Evolutionary conservation across 768 basidiomycete genomes (phyloP).

Genomic region (Termitomyces eurrhizus): DNA sequence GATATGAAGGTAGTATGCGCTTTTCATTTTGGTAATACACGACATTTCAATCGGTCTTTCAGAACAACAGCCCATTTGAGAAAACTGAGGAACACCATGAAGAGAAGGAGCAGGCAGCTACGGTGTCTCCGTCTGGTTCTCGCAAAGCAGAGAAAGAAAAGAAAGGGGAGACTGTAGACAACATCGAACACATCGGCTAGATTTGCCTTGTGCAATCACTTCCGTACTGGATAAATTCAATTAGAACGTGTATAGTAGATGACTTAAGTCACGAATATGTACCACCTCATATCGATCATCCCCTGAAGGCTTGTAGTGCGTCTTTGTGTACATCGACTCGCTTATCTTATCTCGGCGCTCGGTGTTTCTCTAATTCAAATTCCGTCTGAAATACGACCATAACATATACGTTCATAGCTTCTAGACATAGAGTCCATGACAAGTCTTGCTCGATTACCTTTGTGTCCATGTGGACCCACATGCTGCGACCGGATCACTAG

Average conservation of each 20-base stretch:
- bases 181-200: neutral
- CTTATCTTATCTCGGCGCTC: no score
- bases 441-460: neutral
- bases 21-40: no score
- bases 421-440: neutral
- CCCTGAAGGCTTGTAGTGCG: neutral
- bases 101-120: slow-evolving; percentile 25
- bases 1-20: slow-evolving; percentile 19
- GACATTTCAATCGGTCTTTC: neutral
- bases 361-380: neutral
- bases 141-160: slow-evolving; percentile 20
- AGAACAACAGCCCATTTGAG: slow-evolving; percentile 18
- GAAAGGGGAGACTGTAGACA: slow-evolving; percentile 12
- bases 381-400: neutral
- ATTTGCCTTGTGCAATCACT: neutral
- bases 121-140: slow-evolving; percentile 25
- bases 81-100: slow-evolving; percentile 7
- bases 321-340: neutral
- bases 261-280: neutral
- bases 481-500: neutral
- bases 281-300: neutral
- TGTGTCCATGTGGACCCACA: neutral
- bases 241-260: neutral
- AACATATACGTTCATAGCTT: neutral
- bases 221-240: neutral